Percentiles rank a stretch among this genome's conserved stretches.
phyloP scores from a whole-genome alignment of 2,329 filamentous ascomycete genomes.

The Fusarium bactridioides region DNA sequence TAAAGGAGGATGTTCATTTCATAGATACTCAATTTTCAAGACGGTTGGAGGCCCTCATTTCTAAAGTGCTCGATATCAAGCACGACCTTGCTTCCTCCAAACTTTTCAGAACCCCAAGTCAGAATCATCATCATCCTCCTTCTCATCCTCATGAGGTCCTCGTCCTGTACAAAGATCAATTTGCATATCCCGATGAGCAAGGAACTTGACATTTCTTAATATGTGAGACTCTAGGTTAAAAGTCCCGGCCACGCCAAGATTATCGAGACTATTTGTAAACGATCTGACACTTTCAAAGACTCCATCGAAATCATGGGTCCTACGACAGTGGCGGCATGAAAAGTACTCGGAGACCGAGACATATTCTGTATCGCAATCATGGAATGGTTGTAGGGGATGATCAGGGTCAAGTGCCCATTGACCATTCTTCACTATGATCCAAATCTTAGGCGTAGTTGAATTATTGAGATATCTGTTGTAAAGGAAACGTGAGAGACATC shows the following conservation, averaged over 20 bases:
- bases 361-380: neutral
- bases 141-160: neutral
- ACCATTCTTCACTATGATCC: neutral
- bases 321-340: neutral
- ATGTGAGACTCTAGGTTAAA: too few species aligned
- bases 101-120: neutral
- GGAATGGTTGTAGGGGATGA: accelerated
- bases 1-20: neutral
- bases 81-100: neutral
- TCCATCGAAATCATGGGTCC: too few species aligned
- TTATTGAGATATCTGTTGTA: neutral
- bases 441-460: accelerated
- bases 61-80: neutral
- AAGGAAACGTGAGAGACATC: neutral
- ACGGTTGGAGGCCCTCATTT: accelerated
- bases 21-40: neutral
- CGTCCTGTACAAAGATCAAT: neutral
- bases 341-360: accelerated
- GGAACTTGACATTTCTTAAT: neutral
- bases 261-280: accelerated
- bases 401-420: neutral
- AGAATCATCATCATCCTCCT: neutral
- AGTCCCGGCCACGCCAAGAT: too few species aligned
- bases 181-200: neutral
- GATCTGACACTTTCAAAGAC: accelerated